Percentiles rank a stretch among this genome's conserved stretches.
These are phyloP conservation scores for Glycine tomentella DNA, from an alignment of 306 rosid species.

Conservation along the genomic window DNA sequence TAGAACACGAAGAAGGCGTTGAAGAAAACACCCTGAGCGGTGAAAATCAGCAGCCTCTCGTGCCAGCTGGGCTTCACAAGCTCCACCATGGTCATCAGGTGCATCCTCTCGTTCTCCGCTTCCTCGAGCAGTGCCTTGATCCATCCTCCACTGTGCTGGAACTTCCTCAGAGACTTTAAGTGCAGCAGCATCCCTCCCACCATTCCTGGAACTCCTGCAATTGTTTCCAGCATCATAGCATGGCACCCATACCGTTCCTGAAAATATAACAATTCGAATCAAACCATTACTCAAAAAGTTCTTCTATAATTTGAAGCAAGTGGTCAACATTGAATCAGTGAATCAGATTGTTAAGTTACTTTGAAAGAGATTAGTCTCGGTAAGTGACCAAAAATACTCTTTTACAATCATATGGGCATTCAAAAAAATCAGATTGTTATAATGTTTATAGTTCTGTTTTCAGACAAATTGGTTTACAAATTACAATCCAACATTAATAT, in stretches of 20 bases:
- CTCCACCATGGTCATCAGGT: constrained; percentile 83
- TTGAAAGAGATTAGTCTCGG: no score
- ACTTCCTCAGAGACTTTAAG: constrained; percentile 66
- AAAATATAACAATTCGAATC: not conserved
- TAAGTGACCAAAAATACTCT: no score
- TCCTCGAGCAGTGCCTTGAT: constrained; percentile 82
- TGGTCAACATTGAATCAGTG: not conserved
- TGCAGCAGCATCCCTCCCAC: constrained; percentile 85
- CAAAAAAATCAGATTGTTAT: no score
- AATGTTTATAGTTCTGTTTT: not conserved
- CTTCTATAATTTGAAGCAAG: not conserved
- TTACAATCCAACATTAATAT: not conserved
- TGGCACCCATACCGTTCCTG: constrained; percentile 85
- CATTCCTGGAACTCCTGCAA: constrained; percentile 85
- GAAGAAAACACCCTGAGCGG: constrained; percentile 88
- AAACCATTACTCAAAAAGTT: not conserved
- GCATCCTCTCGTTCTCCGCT: constrained; percentile 93
- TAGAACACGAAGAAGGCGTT: constrained; percentile 69
- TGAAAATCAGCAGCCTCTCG: constrained; percentile 68
- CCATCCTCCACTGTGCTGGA: constrained; percentile 82
- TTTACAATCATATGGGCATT: no score
- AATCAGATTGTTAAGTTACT: no score
- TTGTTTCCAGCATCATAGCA: constrained; percentile 90
- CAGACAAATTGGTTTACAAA: not conserved
- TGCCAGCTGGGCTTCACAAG: constrained; percentile 80